These are phyloP conservation scores for Kuraishia cidri DNA, from an alignment of 805 yeast genomes.

Conservation along the genomic window DNA sequence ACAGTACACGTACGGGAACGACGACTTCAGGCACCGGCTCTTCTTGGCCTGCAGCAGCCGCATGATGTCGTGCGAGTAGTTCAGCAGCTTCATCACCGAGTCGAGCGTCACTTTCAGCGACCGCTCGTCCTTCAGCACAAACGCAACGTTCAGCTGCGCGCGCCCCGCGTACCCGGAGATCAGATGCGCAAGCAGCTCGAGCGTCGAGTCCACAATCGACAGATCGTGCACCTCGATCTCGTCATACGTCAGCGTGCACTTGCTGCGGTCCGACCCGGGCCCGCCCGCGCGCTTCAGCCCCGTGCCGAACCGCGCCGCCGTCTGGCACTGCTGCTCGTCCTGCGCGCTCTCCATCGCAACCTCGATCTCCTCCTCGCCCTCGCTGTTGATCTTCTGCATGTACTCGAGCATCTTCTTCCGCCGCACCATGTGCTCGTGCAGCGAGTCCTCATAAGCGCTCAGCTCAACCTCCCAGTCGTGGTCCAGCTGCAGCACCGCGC, in stretches of 20 bases:
- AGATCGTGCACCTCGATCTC: constrained; percentile 1
- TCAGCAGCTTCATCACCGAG: constrained; percentile 1
- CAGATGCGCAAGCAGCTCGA: constrained; percentile 1
- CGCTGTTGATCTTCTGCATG: constrained; percentile 1
- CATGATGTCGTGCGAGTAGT: not conserved
- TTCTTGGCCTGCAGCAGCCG: not conserved
- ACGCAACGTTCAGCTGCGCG: not conserved
- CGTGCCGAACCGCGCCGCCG: not conserved
- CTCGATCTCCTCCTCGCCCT: constrained; percentile 1
- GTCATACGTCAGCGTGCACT: not conserved
- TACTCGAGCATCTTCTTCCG: not conserved
- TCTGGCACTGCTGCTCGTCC: not conserved
- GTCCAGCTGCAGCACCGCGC: not conserved
- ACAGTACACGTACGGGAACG: constrained; percentile 1
- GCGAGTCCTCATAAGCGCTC: not conserved
- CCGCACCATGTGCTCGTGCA: not conserved
- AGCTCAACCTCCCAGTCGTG: constrained; percentile 1
- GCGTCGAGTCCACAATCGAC: not conserved
- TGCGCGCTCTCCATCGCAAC: not conserved
- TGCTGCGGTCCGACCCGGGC: too few species aligned
- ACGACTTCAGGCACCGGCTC: constrained; percentile 1
- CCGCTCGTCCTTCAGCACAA: not conserved
- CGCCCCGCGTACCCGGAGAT: not conserved
- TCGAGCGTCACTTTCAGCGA: not conserved
- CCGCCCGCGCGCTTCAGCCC: not conserved